Base-by-base conservation (phyloP, 352 stramenopile species). In the Phytophthora ramorum region DNA sequence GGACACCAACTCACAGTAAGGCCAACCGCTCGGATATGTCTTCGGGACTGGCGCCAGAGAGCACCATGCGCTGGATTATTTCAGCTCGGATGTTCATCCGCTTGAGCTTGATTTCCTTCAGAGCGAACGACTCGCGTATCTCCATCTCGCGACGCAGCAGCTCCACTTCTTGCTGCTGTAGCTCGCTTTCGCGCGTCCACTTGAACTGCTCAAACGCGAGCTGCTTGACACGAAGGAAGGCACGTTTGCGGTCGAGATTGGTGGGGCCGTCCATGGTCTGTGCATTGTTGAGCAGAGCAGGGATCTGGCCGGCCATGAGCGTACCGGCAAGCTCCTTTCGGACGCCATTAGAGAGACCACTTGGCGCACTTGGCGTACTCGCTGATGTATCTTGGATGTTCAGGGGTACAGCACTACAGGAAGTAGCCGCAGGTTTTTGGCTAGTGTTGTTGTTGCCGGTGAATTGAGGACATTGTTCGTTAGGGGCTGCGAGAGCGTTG, bases 61-160 rank as follows among this genome's bases (percentile, higher is more conserved):
- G 37, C 4, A 73, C 30, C 66, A 73, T 73, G 1, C 44, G 65
- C 6, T 63, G 46, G 41, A 73, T 65, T 12, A 69, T 13, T 32
- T 61, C 53, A 16, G 37, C 59, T 52, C 54, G 59, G 17, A 74
- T 64, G 13, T 14, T 17, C 54, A 63, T 58, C 2, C 32, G 40
- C 44, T 69, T 55, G 16, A 69, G 37, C 30, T 66, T 5, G 20
- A 74, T 55, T 35, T 70, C 59, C 26, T 47, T 60, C 34, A 51
- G 66, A 7, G 47, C 59, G 19, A 57, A 54, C 7, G 44, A 51
- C 24, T 73, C 37, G 14, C 66, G 53, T 10, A 45, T 54, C 44
- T 73, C 19, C 59, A 73, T 69, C 37, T 73, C 66, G 35, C 43
- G 49, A 20, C 54, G 66, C 10, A 73, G 41, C 28, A 69, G 9